These are phyloP conservation scores for Entamoeba invadens DNA, from an alignment of 208 protist genomes.

Conservation along the genomic window DNA sequence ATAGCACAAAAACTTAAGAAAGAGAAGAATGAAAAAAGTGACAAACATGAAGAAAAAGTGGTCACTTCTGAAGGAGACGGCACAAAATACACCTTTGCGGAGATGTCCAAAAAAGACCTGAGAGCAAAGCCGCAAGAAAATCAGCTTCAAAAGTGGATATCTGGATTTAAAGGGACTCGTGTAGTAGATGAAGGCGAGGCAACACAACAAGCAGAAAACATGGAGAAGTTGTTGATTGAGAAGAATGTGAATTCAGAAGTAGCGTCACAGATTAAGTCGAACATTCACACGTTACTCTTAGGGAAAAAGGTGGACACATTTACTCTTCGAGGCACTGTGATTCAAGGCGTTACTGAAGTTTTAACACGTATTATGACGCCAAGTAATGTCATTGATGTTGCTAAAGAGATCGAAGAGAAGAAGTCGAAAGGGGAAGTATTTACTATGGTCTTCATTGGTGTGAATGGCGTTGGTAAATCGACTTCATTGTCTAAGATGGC, in stretches of 20 bases:
- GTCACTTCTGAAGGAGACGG: neutral
- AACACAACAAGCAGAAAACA: neutral
- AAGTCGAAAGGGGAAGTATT: constrained; percentile 60
- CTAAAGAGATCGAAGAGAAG: constrained; percentile 22
- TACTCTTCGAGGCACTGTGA: neutral
- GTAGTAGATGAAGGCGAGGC: neutral
- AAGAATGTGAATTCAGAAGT: constrained; percentile 4
- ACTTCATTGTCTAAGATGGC: constrained; percentile 49
- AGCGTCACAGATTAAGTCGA: neutral
- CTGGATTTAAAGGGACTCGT: neutral
- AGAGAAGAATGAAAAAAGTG: neutral
- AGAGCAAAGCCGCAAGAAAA: neutral
- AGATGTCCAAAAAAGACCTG: neutral
- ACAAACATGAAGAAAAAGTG: neutral
- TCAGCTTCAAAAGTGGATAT: neutral
- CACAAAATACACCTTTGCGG: neutral
- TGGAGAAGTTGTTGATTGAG: neutral
- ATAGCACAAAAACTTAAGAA: neutral
- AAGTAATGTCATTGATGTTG: neutral
- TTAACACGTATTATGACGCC: constrained; percentile 3
- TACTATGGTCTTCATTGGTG: constrained; percentile 84
- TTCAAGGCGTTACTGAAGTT: neutral
- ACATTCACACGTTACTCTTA: neutral
- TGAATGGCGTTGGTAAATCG: constrained; percentile 98
- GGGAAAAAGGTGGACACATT: neutral